These are phyloP conservation scores for Pestalotiopsis sp. DNA, from an alignment of 2,329 filamentous ascomycete genomes.

Conservation along the genomic window DNA sequence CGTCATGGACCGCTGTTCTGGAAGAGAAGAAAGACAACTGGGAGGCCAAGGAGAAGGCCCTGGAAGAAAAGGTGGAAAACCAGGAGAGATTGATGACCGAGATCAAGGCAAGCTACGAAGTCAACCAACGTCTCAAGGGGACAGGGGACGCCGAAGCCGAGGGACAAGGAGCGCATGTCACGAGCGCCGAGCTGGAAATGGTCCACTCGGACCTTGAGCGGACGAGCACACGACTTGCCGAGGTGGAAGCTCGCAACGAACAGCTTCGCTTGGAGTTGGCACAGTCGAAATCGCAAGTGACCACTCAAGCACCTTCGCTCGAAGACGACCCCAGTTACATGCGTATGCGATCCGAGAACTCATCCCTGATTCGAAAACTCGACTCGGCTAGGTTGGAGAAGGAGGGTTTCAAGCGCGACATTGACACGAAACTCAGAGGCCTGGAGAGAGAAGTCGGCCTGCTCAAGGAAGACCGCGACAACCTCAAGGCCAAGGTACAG, in stretches of 20 bases:
- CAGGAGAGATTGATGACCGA: conserved; percentile 92
- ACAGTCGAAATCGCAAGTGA: conserved; percentile 77
- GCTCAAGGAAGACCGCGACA: conserved; percentile 79
- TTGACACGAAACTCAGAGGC: conserved; percentile 76
- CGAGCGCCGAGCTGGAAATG: conserved; percentile 91
- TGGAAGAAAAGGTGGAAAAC: conserved; percentile 93
- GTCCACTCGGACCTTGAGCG: conserved; percentile 89
- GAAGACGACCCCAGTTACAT: conserved; percentile 92
- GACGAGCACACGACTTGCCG: conserved; percentile 82
- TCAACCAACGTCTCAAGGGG: conserved; percentile 84
- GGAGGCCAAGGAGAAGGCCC: conserved; percentile 85
- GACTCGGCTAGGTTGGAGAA: conserved; percentile 83
- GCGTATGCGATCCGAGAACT: conserved; percentile 90
- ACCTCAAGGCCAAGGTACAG: conserved; percentile 77
- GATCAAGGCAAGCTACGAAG: conserved; percentile 95
- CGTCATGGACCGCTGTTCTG: conserved; percentile 86
- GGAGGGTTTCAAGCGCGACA: conserved; percentile 75
- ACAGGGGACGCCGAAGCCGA: conserved; percentile 65
- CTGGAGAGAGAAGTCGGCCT: conserved; percentile 77
- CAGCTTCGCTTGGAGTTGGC: conserved; percentile 89
- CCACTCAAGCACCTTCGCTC: conserved; percentile 63
- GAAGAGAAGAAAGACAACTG: conserved; percentile 96
- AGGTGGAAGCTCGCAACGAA: conserved; percentile 93
- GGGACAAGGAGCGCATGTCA: conserved; percentile 64
- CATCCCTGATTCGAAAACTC: conserved; percentile 84